Evolutionary conservation across 768 basidiomycete species (phyloP).

Genomic region (Suillus paluster): DNA sequence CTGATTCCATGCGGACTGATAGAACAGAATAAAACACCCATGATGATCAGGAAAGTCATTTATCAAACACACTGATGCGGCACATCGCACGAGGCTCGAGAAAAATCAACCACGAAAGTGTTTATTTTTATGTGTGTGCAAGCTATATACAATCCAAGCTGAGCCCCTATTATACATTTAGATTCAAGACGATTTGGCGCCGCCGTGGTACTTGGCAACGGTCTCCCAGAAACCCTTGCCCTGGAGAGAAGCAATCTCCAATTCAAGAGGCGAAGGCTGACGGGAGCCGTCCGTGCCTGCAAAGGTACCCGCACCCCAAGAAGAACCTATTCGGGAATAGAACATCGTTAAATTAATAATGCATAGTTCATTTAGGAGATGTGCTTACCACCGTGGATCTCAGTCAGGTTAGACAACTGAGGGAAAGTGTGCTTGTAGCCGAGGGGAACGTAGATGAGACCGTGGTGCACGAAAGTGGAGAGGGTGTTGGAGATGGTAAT

Average conservation of each 20-base stretch:
- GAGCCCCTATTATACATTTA: neutral
- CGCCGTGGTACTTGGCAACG: conserved; percentile 41
- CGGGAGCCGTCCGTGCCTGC: conserved; percentile 60
- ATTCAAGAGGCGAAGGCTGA: conserved; percentile 60
- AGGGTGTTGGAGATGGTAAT: conserved; percentile 41
- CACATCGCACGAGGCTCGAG: neutral
- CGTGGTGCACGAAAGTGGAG: conserved; percentile 59
- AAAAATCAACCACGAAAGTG: neutral
- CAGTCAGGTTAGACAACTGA: conserved; percentile 42
- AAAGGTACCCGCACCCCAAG: conserved; percentile 83
- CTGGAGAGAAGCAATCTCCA: conserved; percentile 60
- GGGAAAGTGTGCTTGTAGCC: conserved; percentile 51
- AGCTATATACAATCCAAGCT: conserved; percentile 1
- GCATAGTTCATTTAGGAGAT: neutral
- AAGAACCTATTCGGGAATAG: conserved; percentile 52
- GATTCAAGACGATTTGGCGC: conserved; percentile 17
- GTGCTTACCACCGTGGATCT: conserved; percentile 51
- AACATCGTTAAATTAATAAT: neutral
- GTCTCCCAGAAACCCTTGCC: conserved; percentile 59
- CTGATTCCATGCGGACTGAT: neutral
- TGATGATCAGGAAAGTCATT: neutral
- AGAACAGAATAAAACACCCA: neutral
- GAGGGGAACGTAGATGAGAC: conserved; percentile 55
- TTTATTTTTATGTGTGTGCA: conserved; percentile 1
- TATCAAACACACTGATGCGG: neutral